Evolutionary conservation across 495 filamentous ascomycete genomes (phyloP).

Genomic region (Tuber indicum): DNA sequence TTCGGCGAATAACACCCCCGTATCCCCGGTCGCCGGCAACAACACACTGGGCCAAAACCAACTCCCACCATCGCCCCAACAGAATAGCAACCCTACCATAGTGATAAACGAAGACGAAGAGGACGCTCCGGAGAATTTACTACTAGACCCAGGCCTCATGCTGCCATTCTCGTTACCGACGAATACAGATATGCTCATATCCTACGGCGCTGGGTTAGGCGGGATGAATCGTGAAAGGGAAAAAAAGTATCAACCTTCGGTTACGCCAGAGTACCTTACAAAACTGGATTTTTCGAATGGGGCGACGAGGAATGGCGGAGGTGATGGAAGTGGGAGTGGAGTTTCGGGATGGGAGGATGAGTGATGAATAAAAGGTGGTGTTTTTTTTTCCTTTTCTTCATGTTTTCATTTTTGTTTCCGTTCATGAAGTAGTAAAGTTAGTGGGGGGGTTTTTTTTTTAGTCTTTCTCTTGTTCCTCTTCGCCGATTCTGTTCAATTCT

Average conservation of each 20-base stretch:
- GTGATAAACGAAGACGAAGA: constrained; percentile 47
- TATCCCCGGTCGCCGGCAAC: constrained; percentile 16
- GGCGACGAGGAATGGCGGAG: constrained; percentile 21
- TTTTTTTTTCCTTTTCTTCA: constrained; percentile 16
- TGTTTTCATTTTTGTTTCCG: constrained; percentile 8
- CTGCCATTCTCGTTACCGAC: constrained; percentile 91
- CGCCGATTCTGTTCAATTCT: neutral
- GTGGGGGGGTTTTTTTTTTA: neutral
- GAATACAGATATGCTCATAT: constrained; percentile 93
- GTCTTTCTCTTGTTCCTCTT: neutral
- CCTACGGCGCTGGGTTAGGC: constrained; percentile 89
- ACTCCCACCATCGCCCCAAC: constrained; percentile 6
- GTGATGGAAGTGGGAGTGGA: constrained; percentile 8
- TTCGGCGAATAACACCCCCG: constrained; percentile 25
- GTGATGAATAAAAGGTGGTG: neutral
- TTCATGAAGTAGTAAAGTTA: neutral
- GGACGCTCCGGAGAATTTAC: constrained; percentile 59
- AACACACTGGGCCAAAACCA: constrained; percentile 5
- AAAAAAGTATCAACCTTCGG: constrained; percentile 91
- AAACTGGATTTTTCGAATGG: constrained; percentile 63
- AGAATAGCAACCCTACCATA: constrained; percentile 21
- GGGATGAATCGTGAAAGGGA: constrained; percentile 86
- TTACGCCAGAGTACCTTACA: constrained; percentile 85
- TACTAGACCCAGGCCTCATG: constrained; percentile 85
- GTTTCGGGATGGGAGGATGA: constrained; percentile 25